Evolutionary conservation across 106 monocot species (phyloP), one percentile per base, ranked within the genome.

Genomic region (Chionographis japonica): DNA sequence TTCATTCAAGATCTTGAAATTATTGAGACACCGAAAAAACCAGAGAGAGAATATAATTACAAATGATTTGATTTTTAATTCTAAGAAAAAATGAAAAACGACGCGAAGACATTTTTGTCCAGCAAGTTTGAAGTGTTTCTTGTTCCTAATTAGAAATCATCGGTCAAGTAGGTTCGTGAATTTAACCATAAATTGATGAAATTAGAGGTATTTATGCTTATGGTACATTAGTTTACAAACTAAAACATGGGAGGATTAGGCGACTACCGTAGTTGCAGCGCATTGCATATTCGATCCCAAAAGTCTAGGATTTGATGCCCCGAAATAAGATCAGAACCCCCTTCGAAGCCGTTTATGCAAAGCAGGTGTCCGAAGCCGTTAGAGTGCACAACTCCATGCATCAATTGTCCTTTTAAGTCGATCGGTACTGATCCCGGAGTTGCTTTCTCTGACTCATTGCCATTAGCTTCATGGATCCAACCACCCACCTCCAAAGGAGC

Each of bases 281-380:
- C 69, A 4, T 52, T 60, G 72, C 97, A 97, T 0, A 97, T 82
- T 6, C 84, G 69, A 63, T 97, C 89, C 97, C 97, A 97, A 14
- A 97, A 57, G 36, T 75, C 73, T 12, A 97, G 13, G 13, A 97
- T 83, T 51, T 85, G 86, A 54, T 69, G 81, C 0, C 97, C 97
- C 0, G 92, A 81, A 67, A 89, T 27, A 49, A 87, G 64, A 18
- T 89, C 75, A 4, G 92, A 89, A 16, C 92, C 92, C 0, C 80
- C 89, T 57, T 77, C 79, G 20, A 87, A 66, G 52, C 97, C 97
- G 51, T 92, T 89, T 62, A 92, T 52, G 27, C 40, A 62, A 13
- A 97, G 73, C 66, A 97, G 52, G 63, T 97, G 97, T 14, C 92
- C 97, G 36, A 76, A 87, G 7, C 97, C 97, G 71, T 89, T 97